Percentiles rank a stretch among this genome's conserved stretches.
phyloP scores from a whole-genome alignment of 2,329 filamentous ascomycete species.

The Fusarium humuli region DNA sequence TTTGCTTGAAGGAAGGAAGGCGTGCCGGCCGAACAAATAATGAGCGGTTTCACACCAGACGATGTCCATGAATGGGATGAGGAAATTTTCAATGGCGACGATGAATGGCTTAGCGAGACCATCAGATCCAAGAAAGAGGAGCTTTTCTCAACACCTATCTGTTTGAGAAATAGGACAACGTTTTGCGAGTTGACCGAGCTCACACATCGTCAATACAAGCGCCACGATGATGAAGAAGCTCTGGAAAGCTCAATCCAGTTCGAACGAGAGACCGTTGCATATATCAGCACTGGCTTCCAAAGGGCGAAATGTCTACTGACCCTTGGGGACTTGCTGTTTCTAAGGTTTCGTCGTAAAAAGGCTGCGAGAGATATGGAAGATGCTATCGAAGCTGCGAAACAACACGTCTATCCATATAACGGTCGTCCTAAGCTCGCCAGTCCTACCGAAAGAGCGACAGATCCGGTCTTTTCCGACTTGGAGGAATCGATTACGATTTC shows the following conservation, averaged over 20 bases:
- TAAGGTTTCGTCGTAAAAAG: neutral
- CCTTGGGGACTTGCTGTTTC: neutral
- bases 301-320: neutral
- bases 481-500: neutral
- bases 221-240: rapidly evolving
- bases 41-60: neutral
- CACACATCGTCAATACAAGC: neutral
- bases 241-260: neutral
- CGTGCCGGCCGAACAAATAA: too few relatives aligned
- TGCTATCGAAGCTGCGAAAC: neutral
- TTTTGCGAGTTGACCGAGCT: neutral
- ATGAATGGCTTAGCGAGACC: neutral
- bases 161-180: neutral
- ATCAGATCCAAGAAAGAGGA: rapidly evolving
- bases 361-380: neutral
- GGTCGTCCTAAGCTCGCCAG: rapidly evolving
- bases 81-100: neutral
- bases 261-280: neutral
- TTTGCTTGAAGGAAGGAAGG: too few relatives aligned
- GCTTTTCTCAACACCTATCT: neutral
- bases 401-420: neutral
- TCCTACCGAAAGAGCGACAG: rapidly evolving
- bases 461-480: rapidly evolving
- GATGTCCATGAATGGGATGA: neutral
- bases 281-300: neutral